phyloP scores from a whole-genome alignment of 306 rosid genomes.

The Cucurbita pepo region DNA sequence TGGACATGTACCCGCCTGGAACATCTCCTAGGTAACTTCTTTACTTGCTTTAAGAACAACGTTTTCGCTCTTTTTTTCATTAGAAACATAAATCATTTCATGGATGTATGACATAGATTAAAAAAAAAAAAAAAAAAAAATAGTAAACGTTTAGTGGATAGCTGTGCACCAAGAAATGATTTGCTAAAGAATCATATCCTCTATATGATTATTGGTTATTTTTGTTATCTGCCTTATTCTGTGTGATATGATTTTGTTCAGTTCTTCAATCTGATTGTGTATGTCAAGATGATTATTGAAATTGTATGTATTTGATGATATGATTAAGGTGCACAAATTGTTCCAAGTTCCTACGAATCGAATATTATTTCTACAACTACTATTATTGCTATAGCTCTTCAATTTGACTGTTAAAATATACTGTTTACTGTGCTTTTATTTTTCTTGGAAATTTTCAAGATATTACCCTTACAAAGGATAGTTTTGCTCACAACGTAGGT shows the following conservation, averaged over 20 bases:
- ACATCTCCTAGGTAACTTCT: conserved; percentile 36
- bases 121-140: too few species aligned
- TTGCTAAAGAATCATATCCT: neutral
- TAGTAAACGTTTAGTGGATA: neutral
- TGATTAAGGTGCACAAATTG: neutral
- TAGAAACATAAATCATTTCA: neutral
- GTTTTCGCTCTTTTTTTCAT: neutral
- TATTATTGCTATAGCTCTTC: neutral
- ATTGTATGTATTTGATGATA: neutral
- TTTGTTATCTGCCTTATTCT: neutral
- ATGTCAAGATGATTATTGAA: neutral
- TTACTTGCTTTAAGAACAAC: neutral
- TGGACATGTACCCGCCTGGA: conserved; percentile 54
- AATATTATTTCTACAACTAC: neutral
- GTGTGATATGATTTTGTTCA: neutral
- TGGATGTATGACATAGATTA: neutral
- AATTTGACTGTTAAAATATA: neutral
- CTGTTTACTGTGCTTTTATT: neutral
- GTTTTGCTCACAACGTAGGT: conserved; percentile 38
- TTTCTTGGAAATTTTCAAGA: too few species aligned
- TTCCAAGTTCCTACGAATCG: neutral
- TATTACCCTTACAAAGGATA: neutral
- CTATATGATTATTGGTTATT: neutral
- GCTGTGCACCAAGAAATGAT: neutral
- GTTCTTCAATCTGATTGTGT: neutral